Evolutionary conservation across 2,329 filamentous ascomycete genomes (phyloP), one percentile per base, ranked within the genome.

Genomic region (Claviceps purpurea): DNA sequence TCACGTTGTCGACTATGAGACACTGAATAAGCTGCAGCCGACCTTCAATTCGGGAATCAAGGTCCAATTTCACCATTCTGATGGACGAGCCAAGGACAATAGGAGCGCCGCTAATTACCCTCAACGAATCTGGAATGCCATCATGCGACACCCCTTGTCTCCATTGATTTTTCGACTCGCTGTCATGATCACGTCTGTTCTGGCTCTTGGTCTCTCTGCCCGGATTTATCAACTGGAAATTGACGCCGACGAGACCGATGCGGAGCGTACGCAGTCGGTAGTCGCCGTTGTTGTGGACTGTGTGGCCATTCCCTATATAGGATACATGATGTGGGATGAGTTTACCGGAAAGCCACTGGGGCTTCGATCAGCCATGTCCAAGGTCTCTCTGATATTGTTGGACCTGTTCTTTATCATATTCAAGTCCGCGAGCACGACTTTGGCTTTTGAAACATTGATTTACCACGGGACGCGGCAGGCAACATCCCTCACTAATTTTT

Each of bases 351-450:
- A 94, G 65, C 93, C 94, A 22, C 74, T 98, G 20, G 93, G 93
- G 1, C 73, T 98, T 55, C 85, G 94, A 44, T 84, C 83, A 6
- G 82, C 89, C 10, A 83, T 83, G 52, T 85, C 88, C 48, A 98
- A 98, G 66, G 86, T 95, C 57, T 82, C 87, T 14, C 79, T 98
- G 49, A 87, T 97, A 55, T 80, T 98, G 51, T 78, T 95, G 53
- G 93, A 98, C 68, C 76, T 98, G 3, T 84, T 96, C 62, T 98
- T 98, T 65, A 95, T 98, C 62, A 90, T 97, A 43, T 95, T 98
- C 71, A 91, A 95, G 67, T 89, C 90, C 4, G 89, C 90, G 50
- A 97, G 95, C 69, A 78, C 95, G 26, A 87, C 88, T 42, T 73
- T 98, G 57, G 90, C 91, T 1, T 95, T 96, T 65, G 86, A 88